Evolutionary conservation across 441 rosid genomes (phyloP).

Genomic region (Gossypium davidsonii): DNA sequence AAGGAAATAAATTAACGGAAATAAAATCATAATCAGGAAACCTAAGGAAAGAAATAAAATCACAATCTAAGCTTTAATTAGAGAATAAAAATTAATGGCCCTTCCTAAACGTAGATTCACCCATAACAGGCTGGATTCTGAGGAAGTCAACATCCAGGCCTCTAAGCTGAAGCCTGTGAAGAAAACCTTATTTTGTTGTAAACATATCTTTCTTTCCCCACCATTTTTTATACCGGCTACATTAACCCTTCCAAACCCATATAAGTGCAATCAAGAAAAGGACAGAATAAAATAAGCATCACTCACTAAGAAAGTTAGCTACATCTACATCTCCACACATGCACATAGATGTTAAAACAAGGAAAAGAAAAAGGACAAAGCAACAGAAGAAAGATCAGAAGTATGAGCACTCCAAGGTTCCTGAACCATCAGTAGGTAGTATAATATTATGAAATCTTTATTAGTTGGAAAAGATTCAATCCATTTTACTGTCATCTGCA

Average conservation of each 20-base stretch:
- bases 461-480: neutral
- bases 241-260: neutral
- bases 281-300: neutral
- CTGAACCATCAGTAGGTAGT: neutral
- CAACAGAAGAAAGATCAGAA: neutral
- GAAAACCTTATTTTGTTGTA: neutral
- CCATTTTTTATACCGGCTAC: neutral
- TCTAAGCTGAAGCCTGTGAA: neutral
- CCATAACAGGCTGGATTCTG: neutral
- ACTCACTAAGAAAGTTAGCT: neutral
- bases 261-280: neutral
- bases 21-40: too few species aligned
- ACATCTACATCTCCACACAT: neutral
- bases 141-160: neutral
- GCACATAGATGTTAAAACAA: neutral
- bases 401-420: neutral
- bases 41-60: too few species aligned
- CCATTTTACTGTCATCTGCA: neutral
- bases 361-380: neutral
- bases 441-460: neutral
- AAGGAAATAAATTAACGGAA: too few species aligned
- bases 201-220: neutral
- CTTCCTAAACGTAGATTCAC: too few species aligned
- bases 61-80: too few species aligned
- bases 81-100: too few species aligned